These are phyloP conservation scores for Penicillium odoratum DNA, from an alignment of 495 filamentous ascomycete genomes.

Conservation along the genomic window DNA sequence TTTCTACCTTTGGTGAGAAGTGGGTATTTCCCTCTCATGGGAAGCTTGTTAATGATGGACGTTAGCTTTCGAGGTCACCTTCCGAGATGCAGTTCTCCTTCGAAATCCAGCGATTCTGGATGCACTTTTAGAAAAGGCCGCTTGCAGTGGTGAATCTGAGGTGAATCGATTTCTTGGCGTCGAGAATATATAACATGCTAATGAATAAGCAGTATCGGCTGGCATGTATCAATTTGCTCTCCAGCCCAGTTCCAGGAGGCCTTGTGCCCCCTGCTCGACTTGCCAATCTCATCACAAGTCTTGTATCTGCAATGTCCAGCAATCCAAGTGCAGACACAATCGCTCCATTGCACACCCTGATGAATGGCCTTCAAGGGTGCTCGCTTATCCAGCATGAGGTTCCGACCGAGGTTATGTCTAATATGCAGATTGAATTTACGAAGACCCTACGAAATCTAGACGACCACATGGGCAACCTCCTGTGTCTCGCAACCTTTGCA, in stretches of 20 bases:
- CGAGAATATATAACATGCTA: not conserved
- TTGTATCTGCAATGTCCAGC: constrained; percentile 33
- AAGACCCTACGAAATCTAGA: constrained; percentile 47
- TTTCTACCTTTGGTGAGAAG: constrained; percentile 42
- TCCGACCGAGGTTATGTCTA: constrained; percentile 40
- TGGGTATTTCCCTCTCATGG: not conserved
- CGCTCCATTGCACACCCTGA: constrained; percentile 42
- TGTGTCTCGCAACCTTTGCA: constrained; percentile 53
- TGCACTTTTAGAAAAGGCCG: constrained; percentile 37
- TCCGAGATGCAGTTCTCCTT: constrained; percentile 43
- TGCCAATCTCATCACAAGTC: constrained; percentile 39
- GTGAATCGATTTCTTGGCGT: constrained; percentile 25
- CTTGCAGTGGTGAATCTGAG: constrained; percentile 31
- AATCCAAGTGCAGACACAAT: constrained; percentile 43
- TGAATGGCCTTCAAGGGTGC: constrained; percentile 35
- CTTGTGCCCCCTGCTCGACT: constrained; percentile 41
- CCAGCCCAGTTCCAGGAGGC: constrained; percentile 35
- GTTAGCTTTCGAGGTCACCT: constrained; percentile 7
- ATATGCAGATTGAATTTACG: constrained; percentile 46
- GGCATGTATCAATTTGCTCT: constrained; percentile 44
- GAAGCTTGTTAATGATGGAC: not conserved
- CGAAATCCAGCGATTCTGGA: constrained; percentile 45
- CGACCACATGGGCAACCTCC: constrained; percentile 47
- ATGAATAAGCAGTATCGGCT: constrained; percentile 31
- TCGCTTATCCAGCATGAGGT: constrained; percentile 34